phyloP scores from a whole-genome alignment of 2,329 filamentous ascomycete genomes.

The Tolypocladium cylindrosporum region DNA sequence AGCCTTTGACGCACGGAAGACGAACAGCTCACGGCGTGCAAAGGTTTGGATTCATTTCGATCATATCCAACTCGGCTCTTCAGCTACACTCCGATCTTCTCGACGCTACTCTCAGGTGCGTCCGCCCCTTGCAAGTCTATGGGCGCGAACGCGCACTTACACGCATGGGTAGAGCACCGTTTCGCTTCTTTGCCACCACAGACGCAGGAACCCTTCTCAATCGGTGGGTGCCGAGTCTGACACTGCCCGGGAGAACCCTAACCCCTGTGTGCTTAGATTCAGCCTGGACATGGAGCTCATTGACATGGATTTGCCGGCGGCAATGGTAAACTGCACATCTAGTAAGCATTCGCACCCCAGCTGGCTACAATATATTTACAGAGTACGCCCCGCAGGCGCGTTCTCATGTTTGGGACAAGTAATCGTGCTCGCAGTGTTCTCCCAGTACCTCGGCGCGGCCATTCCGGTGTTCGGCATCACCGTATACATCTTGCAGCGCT shows the following conservation, averaged over 20 bases:
- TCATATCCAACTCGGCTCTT: not conserved
- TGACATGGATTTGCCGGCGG: not conserved
- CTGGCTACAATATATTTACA: too few relatives aligned
- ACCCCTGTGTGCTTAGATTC: not conserved
- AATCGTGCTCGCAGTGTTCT: not conserved
- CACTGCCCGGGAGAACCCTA: not conserved
- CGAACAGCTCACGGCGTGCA: not conserved
- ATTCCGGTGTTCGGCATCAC: not conserved
- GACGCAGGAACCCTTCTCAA: not conserved
- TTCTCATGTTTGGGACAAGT: not conserved
- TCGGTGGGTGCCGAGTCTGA: not conserved
- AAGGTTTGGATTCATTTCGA: not conserved
- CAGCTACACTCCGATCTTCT: not conserved
- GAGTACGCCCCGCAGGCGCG: not conserved
- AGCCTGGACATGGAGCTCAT: not conserved
- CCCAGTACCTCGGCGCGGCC: not conserved
- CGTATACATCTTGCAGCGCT: not conserved
- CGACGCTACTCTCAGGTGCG: not conserved
- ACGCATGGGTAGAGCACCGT: not conserved
- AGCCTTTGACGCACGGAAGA: not conserved
- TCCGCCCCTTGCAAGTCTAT: not conserved
- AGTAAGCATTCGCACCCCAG: not conserved
- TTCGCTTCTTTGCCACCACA: not conserved
- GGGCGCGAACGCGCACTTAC: not conserved
- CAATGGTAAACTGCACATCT: not conserved